phyloP scores from a whole-genome alignment of 164 flowering plant genomes.

The Magnolia changhungtana region DNA sequence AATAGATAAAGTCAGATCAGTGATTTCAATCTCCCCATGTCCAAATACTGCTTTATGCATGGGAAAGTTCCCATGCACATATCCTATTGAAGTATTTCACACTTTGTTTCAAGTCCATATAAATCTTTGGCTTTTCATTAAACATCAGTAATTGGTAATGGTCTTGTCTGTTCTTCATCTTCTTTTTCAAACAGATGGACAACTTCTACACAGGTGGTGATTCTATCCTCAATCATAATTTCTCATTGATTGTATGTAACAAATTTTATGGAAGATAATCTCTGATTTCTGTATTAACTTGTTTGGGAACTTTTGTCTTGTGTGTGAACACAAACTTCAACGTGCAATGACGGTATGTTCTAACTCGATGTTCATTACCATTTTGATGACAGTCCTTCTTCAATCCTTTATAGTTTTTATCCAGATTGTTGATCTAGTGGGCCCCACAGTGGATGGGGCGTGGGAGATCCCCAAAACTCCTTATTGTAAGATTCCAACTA shows the following conservation, averaged over 20 bases:
- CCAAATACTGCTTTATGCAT: background rate
- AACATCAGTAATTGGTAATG: constrained; percentile 8
- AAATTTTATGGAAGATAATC: background rate
- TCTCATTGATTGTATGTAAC: background rate
- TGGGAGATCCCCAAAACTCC: too few relatives aligned
- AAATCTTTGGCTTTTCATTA: background rate
- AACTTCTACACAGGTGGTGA: constrained; percentile 91
- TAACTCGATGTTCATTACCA: background rate
- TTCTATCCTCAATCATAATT: background rate
- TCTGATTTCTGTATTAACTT: constrained; percentile 4
- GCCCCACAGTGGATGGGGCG: too few relatives aligned
- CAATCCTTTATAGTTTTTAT: too few relatives aligned
- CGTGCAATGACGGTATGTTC: constrained; percentile 71
- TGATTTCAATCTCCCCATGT: too few relatives aligned
- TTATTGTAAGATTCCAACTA: too few relatives aligned
- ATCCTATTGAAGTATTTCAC: background rate
- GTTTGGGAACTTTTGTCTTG: constrained; percentile 8
- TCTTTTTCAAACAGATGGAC: constrained; percentile 70
- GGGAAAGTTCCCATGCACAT: background rate
- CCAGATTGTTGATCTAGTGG: too few relatives aligned
- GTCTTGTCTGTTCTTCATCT: constrained; percentile 3
- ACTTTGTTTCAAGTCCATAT: background rate
- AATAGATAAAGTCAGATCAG: background rate
- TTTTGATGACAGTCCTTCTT: background rate
- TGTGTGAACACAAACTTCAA: background rate